phyloP scores from a whole-genome alignment of 805 yeast species.

The Wickerhamiella hasegawae region DNA sequence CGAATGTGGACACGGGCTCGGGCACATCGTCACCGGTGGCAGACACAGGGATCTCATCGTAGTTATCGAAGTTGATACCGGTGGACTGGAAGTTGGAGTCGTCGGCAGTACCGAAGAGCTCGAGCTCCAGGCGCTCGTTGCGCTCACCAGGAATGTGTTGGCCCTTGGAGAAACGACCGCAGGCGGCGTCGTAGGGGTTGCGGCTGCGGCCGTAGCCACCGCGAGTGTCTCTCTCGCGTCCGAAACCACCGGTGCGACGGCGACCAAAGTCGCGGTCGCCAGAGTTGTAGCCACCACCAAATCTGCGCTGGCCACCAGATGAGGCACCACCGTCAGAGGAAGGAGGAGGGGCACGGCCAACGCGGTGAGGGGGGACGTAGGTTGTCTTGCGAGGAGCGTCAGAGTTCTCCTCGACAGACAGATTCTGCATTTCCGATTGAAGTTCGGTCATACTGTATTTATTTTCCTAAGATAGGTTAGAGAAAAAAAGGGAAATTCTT shows the following conservation, averaged over 20 bases:
- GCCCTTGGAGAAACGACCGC: conserved; percentile 75
- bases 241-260: conserved; percentile 19
- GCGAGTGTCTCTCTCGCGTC: conserved; percentile 18
- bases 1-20: conserved; percentile 76
- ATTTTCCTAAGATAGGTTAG: neutral
- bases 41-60: conserved; percentile 97
- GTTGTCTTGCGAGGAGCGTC: conserved; percentile 16
- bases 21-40: conserved; percentile 93
- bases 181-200: conserved; percentile 27
- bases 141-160: conserved; percentile 68
- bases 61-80: conserved; percentile 97
- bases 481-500: neutral
- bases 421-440: conserved; percentile 39
- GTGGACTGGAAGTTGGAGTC: conserved; percentile 68
- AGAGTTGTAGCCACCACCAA: conserved; percentile 17
- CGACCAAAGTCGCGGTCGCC: conserved; percentile 19
- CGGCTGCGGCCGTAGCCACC: conserved; percentile 21
- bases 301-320: conserved; percentile 14
- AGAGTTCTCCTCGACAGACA: conserved; percentile 29
- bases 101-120: conserved; percentile 67
- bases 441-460: conserved; percentile 37
- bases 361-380: conserved; percentile 42
- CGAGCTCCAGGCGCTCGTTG: conserved; percentile 55
- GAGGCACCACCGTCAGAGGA: conserved; percentile 18
- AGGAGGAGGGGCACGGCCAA: conserved; percentile 8